Conservation (phyloP, 139 green algal species). For the Tetradesmus obliquus region DNA sequence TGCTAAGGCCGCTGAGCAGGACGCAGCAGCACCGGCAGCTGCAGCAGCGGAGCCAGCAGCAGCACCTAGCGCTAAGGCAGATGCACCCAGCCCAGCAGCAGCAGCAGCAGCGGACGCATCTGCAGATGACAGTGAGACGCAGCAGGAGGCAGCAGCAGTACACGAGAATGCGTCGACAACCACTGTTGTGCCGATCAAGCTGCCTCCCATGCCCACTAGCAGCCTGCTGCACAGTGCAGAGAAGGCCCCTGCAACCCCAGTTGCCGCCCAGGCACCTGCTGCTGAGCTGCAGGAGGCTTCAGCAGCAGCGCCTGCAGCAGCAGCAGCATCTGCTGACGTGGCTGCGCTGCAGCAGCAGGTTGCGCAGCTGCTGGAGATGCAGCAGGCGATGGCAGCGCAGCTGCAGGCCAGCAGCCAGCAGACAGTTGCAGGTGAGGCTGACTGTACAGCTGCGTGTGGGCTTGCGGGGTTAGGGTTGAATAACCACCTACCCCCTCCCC, state of each 20-base stretch:
- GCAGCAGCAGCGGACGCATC: constrained; percentile 4
- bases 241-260: not conserved
- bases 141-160: not conserved
- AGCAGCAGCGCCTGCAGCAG: constrained; percentile 1
- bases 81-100: not conserved
- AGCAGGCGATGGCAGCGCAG: constrained; percentile 53
- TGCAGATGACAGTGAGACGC: not conserved
- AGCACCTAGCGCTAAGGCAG: constrained; percentile 1
- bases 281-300: not conserved
- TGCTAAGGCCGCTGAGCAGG: not conserved
- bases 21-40: constrained; percentile 17
- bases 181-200: not conserved
- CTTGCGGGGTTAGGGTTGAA: no score
- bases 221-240: constrained; percentile 36
- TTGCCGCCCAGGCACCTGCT: not conserved
- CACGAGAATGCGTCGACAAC: not conserved
- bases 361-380: constrained; percentile 41
- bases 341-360: constrained; percentile 48
- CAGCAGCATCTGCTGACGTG: not conserved
- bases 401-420: constrained; percentile 26
- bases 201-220: constrained; percentile 23
- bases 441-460: not conserved
- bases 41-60: not conserved
- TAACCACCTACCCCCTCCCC: no score
- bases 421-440: not conserved